Evolutionary conservation across 441 rosid species (phyloP).

Genomic region (Populus hybrid): DNA sequence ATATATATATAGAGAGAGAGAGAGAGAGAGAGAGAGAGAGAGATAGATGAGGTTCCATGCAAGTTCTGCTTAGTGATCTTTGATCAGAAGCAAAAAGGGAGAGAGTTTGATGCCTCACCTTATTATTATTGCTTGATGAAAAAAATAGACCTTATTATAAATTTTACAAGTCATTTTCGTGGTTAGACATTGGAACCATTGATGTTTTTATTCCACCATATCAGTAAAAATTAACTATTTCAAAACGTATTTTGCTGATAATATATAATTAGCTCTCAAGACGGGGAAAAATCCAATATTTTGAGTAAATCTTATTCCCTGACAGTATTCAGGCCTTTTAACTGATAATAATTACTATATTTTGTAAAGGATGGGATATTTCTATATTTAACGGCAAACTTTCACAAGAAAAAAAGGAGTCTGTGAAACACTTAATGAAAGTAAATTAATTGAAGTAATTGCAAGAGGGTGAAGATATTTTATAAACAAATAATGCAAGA

Average conservation of each 20-base stretch:
- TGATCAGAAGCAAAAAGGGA: background rate
- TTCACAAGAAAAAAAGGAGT: too few relatives aligned
- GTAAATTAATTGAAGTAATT: too few relatives aligned
- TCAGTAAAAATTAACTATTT: background rate
- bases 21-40: too few relatives aligned
- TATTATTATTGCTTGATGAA: background rate
- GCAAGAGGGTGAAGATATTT: background rate
- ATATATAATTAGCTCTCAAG: background rate
- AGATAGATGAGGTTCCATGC: background rate
- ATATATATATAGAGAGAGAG: too few relatives aligned
- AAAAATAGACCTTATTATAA: background rate
- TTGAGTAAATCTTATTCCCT: background rate
- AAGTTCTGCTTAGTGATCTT: background rate
- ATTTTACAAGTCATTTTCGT: constrained; percentile 12
- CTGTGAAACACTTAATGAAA: too few relatives aligned
- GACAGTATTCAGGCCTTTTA: background rate
- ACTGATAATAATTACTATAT: background rate
- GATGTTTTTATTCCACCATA: constrained; percentile 35
- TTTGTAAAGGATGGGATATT: too few relatives aligned
- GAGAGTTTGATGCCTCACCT: constrained; percentile 33
- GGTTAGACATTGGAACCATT: constrained; percentile 25
- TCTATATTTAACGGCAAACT: too few relatives aligned
- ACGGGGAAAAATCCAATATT: background rate
- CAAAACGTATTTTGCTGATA: background rate
- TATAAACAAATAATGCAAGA: background rate